These are phyloP conservation scores for Psilocybe subaeruginosa DNA, from an alignment of 768 basidiomycete species.

Conservation along the genomic window DNA sequence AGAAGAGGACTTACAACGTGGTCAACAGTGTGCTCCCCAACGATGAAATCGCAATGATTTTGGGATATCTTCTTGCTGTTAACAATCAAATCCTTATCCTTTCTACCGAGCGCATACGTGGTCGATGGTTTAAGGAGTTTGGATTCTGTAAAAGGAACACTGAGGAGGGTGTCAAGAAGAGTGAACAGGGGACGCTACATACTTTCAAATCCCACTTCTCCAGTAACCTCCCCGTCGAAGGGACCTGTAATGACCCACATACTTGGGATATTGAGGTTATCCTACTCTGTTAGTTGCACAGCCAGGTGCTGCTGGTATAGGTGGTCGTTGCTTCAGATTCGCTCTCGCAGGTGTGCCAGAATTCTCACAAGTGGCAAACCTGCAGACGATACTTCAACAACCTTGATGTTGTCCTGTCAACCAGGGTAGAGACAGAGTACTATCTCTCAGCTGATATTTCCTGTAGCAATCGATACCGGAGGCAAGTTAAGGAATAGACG, in stretches of 20 bases:
- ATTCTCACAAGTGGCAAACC: no score
- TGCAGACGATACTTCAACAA: no score
- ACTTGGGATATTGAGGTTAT: neutral
- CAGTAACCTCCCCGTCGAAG: conserved; percentile 19
- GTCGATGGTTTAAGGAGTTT: conserved; percentile 68
- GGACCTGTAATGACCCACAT: conserved; percentile 24
- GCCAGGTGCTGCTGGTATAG: neutral
- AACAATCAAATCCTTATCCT: conserved; percentile 51
- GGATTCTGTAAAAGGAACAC: conserved; percentile 23
- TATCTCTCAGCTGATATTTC: no score
- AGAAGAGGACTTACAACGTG: conserved; percentile 51
- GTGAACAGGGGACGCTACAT: neutral
- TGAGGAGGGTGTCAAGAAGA: neutral
- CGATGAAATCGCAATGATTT: conserved; percentile 59
- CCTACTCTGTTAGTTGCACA: neutral
- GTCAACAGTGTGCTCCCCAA: conserved; percentile 52
- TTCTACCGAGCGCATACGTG: conserved; percentile 60
- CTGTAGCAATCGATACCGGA: neutral
- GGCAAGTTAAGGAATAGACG: neutral
- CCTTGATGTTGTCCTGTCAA: no score
- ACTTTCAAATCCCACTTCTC: conserved; percentile 20
- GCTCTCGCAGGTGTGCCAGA: no score
- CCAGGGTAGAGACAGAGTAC: no score
- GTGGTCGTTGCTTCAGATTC: neutral
- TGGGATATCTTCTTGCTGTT: conserved; percentile 68